Evolutionary conservation across 163 green algal species (phyloP).

Genomic region (Chloromonas sp.): DNA sequence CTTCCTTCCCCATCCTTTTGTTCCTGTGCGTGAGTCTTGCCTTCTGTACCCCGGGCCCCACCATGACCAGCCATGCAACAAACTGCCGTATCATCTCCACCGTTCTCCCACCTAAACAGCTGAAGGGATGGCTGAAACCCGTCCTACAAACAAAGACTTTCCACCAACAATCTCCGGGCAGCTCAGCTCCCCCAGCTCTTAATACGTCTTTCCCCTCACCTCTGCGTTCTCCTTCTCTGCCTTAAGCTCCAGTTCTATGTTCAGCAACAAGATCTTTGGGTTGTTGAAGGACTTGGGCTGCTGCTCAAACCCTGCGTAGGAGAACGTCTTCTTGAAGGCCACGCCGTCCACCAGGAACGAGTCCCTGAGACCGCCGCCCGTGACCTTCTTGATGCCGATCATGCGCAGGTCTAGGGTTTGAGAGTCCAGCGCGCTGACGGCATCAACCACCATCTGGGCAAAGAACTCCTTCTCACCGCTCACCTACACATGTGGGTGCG

Average conservation of each 20-base stretch:
- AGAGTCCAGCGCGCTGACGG: slow-evolving; percentile 79
- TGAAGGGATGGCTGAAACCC: too few species aligned
- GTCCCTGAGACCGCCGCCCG: slow-evolving; percentile 87
- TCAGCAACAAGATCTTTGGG: slow-evolving; percentile 94
- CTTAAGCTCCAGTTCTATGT: slow-evolving; percentile 99
- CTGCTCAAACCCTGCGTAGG: slow-evolving; percentile 98
- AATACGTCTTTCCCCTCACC: slow-evolving; percentile 30
- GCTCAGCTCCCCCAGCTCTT: too few species aligned
- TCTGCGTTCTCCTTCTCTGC: slow-evolving; percentile 97
- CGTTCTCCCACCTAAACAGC: too few species aligned
- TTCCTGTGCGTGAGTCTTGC: too few species aligned
- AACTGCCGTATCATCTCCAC: too few species aligned
- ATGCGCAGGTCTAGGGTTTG: slow-evolving; percentile 80
- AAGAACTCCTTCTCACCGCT: slow-evolving; percentile 97
- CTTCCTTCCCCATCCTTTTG: too few species aligned
- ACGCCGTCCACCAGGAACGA: slow-evolving; percentile 96
- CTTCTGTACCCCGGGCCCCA: too few species aligned
- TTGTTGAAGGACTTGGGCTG: slow-evolving; percentile 86
- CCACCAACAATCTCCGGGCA: too few species aligned
- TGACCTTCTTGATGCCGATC: slow-evolving; percentile 96
- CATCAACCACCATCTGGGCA: slow-evolving; percentile 91
- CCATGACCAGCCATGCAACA: too few species aligned
- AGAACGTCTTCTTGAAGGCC: slow-evolving; percentile 99
- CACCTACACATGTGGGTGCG: slow-evolving; percentile 40
- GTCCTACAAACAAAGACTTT: too few species aligned